These are phyloP conservation scores for Rhizomucor pusillus DNA, from an alignment of 371 early-diverging fungal species.

Conservation along the genomic window DNA sequence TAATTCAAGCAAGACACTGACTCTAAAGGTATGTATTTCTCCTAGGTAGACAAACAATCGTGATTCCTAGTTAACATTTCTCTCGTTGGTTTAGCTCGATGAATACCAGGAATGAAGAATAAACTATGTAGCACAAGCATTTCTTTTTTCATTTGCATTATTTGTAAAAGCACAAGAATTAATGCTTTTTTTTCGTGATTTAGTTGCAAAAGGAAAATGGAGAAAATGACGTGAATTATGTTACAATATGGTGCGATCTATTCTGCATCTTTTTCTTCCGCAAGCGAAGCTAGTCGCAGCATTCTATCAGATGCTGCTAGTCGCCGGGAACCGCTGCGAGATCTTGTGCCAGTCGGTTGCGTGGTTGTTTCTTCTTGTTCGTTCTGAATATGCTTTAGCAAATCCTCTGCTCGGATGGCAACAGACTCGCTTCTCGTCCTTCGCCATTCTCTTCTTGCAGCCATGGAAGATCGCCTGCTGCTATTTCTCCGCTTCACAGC, in stretches of 20 bases:
- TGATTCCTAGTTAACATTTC: too few species aligned
- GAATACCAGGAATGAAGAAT: too few species aligned
- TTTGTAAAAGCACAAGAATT: too few species aligned
- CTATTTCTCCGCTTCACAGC: constrained; percentile 48
- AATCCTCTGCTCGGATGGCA: constrained; percentile 68
- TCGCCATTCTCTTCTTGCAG: constrained; percentile 34
- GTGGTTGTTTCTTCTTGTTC: constrained; percentile 31
- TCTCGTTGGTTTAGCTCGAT: too few species aligned
- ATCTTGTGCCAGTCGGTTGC: constrained; percentile 9
- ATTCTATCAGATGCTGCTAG: constrained; percentile 40
- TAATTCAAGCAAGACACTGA: constrained; percentile 84
- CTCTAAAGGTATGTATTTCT: constrained; percentile 77
- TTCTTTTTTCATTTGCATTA: too few species aligned
- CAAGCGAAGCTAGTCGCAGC: constrained; percentile 38
- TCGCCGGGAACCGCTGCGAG: constrained; percentile 25
- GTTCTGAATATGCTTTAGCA: constrained; percentile 64
- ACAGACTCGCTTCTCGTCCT: constrained; percentile 58
- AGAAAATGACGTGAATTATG: too few species aligned
- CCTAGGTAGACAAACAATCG: too few species aligned
- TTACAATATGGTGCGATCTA: too few species aligned
- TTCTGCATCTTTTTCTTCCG: constrained; percentile 20
- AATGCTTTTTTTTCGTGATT: too few species aligned
- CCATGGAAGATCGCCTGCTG: constrained; percentile 29
- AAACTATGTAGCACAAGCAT: too few species aligned
- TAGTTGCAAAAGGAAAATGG: too few species aligned